Evolutionary conservation across 2,329 filamentous ascomycete species (phyloP), one percentile per base, ranked within the genome.

Genomic region (Phialocephala sp.): DNA sequence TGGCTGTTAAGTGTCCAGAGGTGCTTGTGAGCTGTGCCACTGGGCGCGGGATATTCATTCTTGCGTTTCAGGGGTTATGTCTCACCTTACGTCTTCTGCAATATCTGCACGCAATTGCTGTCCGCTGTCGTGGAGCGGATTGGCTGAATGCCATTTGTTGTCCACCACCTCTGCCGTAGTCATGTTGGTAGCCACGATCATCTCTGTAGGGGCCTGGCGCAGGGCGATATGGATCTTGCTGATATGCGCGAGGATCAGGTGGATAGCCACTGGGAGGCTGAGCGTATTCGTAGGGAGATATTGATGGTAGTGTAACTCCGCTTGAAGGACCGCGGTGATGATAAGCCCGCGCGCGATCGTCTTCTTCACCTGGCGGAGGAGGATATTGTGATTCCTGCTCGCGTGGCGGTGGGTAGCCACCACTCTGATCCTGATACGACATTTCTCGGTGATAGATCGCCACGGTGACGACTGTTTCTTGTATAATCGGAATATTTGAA

Each of bases 51-150:
- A 54, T 11, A 54, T 18, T 27, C 24, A n/a, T 5, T 32, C 1
- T 14, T 59, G 24, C 18, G n/a, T 20, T 50, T 52, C 20, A 24
- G 41, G 37, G 15, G 4, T 18, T 43, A 37, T 56, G n/a, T 62
- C 74, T 71, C 79, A 87, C 85, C 83, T 87, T 87, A 75, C 85
- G 81, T 76, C 85, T 80, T 65, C 85, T 78, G 76, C 85, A 87
- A 75, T 87, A 87, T 65, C 84, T 81, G 73, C 85, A 87, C 56
- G 85, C 85, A 74, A 87, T 87, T 62, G 85, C 85, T 60, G 85
- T 87, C 68, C 85, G 79, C 75, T 87, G 85, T 64, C 85, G 81
- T 18, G 85, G 85, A n/a, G 85, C 85, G 39, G 83, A 82, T 72
- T 83, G 81, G 52, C 67, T 75, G 60, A 75, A 76, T 20, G 72